These are phyloP conservation scores for Penicillium canescens DNA, from an alignment of 495 filamentous ascomycete genomes.

Conservation along the genomic window DNA sequence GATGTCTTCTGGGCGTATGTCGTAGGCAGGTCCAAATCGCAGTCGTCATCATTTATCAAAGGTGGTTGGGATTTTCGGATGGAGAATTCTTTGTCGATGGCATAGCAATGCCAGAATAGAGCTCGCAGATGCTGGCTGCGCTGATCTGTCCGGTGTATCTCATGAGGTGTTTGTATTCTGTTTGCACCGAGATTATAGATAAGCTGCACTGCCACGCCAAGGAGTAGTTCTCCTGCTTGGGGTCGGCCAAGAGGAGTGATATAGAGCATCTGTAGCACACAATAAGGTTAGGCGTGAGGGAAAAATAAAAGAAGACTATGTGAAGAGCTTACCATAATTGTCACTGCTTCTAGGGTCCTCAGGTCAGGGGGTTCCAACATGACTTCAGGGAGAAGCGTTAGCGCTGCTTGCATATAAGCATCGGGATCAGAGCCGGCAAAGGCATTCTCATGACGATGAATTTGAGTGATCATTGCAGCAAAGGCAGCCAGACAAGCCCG, in stretches of 20 bases:
- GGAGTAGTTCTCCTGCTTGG: constrained; percentile 19
- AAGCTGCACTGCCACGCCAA: constrained; percentile 22
- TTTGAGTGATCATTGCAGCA: constrained; percentile 24
- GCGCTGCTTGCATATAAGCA: constrained; percentile 23
- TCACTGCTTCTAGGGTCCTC: constrained; percentile 24
- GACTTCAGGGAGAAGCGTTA: constrained; percentile 20
- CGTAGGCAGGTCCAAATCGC: constrained; percentile 30
- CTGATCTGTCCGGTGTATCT: constrained; percentile 3
- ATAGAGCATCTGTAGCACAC: constrained; percentile 18
- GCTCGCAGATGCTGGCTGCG: constrained; percentile 26
- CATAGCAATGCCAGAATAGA: constrained; percentile 40
- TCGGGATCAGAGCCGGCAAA: constrained; percentile 23
- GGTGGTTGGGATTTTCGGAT: constrained; percentile 29
- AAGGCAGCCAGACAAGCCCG: constrained; percentile 27
- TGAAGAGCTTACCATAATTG: constrained; percentile 21
- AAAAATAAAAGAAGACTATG: neutral
- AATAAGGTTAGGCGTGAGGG: neutral
- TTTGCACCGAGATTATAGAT: constrained; percentile 24
- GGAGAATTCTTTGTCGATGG: constrained; percentile 33
- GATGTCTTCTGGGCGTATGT: constrained; percentile 21
- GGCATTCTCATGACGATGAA: constrained; percentile 24
- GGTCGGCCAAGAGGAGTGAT: constrained; percentile 24
- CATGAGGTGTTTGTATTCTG: constrained; percentile 1
- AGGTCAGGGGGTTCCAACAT: constrained; percentile 23
- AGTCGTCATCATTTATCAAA: constrained; percentile 29